Evolutionary conservation across 2,329 filamentous ascomycete species (phyloP).

Genomic region (Nannizzia gypsea): DNA sequence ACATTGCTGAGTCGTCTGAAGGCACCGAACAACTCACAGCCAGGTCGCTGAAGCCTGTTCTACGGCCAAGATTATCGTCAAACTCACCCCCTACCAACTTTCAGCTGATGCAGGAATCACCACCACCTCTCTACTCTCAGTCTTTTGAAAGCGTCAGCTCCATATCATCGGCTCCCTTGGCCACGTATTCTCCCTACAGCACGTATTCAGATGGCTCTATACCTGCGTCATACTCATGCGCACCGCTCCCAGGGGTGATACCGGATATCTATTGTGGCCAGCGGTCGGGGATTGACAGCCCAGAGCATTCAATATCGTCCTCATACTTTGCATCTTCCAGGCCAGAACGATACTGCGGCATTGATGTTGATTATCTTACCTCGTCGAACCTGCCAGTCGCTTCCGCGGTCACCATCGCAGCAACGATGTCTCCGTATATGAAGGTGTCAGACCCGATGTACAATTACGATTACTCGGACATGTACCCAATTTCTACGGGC

Average conservation of each 20-base stretch:
- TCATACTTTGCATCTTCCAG: background rate
- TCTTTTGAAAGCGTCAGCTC: background rate
- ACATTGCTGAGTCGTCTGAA: background rate
- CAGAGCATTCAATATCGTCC: background rate
- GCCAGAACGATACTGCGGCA: background rate
- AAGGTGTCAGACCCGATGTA: background rate
- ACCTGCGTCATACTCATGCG: background rate
- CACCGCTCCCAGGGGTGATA: background rate
- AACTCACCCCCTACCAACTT: slow-evolving; percentile 29
- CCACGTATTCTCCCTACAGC: background rate
- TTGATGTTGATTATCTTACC: background rate
- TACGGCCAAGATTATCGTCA: slow-evolving; percentile 46
- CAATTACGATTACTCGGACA: background rate
- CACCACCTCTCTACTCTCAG: background rate
- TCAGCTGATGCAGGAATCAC: background rate
- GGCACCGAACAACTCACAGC: slow-evolving; percentile 21
- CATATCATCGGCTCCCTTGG: background rate
- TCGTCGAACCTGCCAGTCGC: background rate
- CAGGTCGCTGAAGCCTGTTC: slow-evolving; percentile 27
- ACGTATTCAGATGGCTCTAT: background rate
- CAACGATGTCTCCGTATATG: background rate
- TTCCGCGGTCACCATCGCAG: background rate
- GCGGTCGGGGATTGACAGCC: background rate
- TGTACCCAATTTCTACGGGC: background rate
- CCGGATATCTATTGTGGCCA: background rate